These are phyloP conservation scores for Phallus indusiatus DNA, from an alignment of 768 basidiomycete species.

Conservation along the genomic window DNA sequence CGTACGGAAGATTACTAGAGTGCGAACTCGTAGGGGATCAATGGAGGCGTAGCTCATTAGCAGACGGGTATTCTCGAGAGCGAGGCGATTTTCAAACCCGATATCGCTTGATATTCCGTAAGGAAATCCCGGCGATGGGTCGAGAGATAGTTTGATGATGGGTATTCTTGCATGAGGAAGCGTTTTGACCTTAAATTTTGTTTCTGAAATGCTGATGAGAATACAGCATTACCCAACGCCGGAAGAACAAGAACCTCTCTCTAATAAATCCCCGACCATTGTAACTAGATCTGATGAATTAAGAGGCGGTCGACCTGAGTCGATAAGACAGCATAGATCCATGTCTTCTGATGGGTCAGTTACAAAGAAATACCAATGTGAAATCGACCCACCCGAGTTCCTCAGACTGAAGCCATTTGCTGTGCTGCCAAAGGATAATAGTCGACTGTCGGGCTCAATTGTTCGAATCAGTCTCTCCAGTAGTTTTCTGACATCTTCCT, in stretches of 20 bases:
- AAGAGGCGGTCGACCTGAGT: constrained; percentile 64
- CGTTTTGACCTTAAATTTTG: constrained; percentile 93
- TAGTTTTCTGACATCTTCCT: constrained; percentile 91
- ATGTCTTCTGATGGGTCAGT: constrained; percentile 55
- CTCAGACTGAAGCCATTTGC: constrained; percentile 95
- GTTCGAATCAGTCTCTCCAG: constrained; percentile 93
- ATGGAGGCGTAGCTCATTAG: constrained; percentile 97
- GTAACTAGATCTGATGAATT: constrained; percentile 85
- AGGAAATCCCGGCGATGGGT: constrained; percentile 72
- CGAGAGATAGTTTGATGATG: constrained; percentile 92
- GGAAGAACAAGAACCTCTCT: constrained; percentile 59
- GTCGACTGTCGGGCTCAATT: constrained; percentile 83
- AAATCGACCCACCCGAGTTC: constrained; percentile 64
- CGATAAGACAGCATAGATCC: constrained; percentile 96
- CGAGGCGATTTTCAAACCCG: constrained; percentile 95
- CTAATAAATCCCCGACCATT: constrained; percentile 86
- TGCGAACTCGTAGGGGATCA: constrained; percentile 88
- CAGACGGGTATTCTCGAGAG: constrained; percentile 92
- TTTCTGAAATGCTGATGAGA: constrained; percentile 43
- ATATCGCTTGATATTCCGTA: constrained; percentile 96
- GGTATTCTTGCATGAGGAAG: constrained; percentile 96
- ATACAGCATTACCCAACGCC: constrained; percentile 5
- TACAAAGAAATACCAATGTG: neutral
- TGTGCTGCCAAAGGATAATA: constrained; percentile 92
- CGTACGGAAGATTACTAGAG: constrained; percentile 93